These are phyloP conservation scores for Sporobolomyces roseus DNA, from an alignment of 768 basidiomycete genomes.

Conservation along the genomic window DNA sequence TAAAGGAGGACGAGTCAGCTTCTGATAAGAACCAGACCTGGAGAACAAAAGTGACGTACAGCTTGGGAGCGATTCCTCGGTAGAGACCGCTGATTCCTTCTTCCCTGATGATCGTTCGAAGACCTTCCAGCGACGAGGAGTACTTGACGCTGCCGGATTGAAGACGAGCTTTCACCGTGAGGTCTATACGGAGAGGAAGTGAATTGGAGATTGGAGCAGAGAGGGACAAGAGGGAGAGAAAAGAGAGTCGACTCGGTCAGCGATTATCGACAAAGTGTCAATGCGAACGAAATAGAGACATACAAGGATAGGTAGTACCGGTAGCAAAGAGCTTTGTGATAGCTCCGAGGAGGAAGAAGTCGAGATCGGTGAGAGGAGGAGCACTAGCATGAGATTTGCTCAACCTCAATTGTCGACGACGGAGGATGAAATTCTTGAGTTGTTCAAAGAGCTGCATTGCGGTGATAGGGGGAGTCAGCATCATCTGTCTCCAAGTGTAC, in stretches of 20 bases:
- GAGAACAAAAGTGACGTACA: conserved; percentile 47
- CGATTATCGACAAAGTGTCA: neutral
- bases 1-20: conserved; percentile 44
- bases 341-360: conserved; percentile 93
- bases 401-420: conserved; percentile 59
- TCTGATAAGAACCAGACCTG: conserved; percentile 79
- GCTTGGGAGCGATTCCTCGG: conserved; percentile 79
- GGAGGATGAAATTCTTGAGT: conserved; percentile 76
- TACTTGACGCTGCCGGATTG: conserved; percentile 67
- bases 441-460: conserved; percentile 76
- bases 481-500: neutral
- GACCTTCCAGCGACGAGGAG: conserved; percentile 68
- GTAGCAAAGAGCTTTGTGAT: conserved; percentile 74
- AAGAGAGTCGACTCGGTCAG: too few species aligned
- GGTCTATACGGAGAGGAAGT: conserved; percentile 14
- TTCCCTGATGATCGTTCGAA: conserved; percentile 69
- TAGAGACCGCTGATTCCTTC: conserved; percentile 83
- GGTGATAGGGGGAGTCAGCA: neutral
- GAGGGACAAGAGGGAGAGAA: neutral
- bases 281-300: conserved; percentile 39
- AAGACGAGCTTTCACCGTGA: conserved; percentile 67
- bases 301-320: conserved; percentile 68
- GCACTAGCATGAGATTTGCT: conserved; percentile 51
- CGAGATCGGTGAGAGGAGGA: conserved; percentile 66
- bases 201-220: neutral